These are phyloP conservation scores for Leccinum boreale DNA, from an alignment of 768 basidiomycete genomes.

Conservation along the genomic window DNA sequence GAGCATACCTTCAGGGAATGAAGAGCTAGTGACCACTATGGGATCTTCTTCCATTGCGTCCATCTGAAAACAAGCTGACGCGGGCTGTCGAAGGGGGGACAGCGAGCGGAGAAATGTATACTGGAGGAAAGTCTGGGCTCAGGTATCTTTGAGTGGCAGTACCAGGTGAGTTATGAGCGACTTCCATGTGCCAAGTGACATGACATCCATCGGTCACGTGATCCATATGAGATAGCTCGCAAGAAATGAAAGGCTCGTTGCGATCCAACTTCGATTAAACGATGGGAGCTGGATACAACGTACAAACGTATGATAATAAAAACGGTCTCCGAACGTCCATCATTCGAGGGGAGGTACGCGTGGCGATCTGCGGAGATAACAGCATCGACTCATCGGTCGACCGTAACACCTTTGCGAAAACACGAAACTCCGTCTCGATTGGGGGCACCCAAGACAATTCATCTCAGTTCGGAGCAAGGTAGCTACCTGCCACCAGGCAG, in stretches of 20 bases:
- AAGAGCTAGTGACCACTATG: slow-evolving; percentile 20
- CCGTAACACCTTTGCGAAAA: neutral
- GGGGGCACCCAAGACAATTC: neutral
- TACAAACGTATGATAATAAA: slow-evolving; percentile 2
- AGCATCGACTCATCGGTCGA: neutral
- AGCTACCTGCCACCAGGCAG: slow-evolving; percentile 81
- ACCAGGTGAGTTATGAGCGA: neutral
- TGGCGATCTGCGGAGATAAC: neutral
- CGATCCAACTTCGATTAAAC: slow-evolving; percentile 1
- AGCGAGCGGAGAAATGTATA: neutral
- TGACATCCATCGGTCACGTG: slow-evolving; percentile 18
- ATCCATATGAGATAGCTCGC: neutral
- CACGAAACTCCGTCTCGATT: neutral
- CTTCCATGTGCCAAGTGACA: slow-evolving; percentile 2
- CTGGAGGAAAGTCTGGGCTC: slow-evolving; percentile 1
- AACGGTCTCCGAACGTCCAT: neutral
- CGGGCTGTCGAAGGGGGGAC: neutral
- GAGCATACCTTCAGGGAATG: slow-evolving; percentile 18
- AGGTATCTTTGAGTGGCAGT: slow-evolving; percentile 27
- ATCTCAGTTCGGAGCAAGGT: slow-evolving; percentile 56
- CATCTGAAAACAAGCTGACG: slow-evolving; percentile 20
- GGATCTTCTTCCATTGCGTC: slow-evolving; percentile 35
- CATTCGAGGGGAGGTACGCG: neutral
- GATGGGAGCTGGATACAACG: slow-evolving; percentile 2
- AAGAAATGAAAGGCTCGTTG: neutral